Conservation (phyloP, 2,329 filamentous ascomycete genomes). For the Monascus ruber region DNA sequence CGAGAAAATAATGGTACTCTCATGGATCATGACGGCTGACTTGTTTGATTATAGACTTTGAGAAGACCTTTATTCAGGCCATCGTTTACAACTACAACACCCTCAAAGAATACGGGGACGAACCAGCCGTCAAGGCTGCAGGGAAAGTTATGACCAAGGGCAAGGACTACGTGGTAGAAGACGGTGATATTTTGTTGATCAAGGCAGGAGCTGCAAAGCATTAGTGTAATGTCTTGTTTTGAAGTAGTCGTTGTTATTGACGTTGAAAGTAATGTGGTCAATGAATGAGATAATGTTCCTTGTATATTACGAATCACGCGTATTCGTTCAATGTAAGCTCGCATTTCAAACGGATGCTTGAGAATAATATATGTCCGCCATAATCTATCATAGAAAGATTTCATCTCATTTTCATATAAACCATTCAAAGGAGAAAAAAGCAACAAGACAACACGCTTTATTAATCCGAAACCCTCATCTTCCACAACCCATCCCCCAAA, state of each 20-base stretch:
- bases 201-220: conserved; percentile 50
- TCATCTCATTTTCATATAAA: no score
- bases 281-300: not conserved
- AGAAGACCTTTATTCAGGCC: conserved; percentile 98
- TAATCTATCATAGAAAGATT: no score
- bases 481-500: conserved; percentile 90
- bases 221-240: conserved; percentile 13
- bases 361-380: no score
- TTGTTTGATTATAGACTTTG: conserved; percentile 54
- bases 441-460: conserved; percentile 2
- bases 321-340: no score
- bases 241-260: conserved; percentile 1
- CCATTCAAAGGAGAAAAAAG: not conserved
- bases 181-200: conserved; percentile 62
- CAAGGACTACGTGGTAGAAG: conserved; percentile 68
- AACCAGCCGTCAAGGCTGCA: conserved; percentile 78
- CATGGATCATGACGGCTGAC: conserved; percentile 1
- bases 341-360: no score
- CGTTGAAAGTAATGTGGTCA: not conserved
- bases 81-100: conserved; percentile 81
- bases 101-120: conserved; percentile 79
- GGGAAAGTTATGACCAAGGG: conserved; percentile 98
- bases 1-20: not conserved
- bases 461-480: conserved; percentile 46
- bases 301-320: no score